Evolutionary conservation across 2,329 filamentous ascomycete species (phyloP), one percentile per base, ranked within the genome.

Genomic region (Talaromyces sp.): DNA sequence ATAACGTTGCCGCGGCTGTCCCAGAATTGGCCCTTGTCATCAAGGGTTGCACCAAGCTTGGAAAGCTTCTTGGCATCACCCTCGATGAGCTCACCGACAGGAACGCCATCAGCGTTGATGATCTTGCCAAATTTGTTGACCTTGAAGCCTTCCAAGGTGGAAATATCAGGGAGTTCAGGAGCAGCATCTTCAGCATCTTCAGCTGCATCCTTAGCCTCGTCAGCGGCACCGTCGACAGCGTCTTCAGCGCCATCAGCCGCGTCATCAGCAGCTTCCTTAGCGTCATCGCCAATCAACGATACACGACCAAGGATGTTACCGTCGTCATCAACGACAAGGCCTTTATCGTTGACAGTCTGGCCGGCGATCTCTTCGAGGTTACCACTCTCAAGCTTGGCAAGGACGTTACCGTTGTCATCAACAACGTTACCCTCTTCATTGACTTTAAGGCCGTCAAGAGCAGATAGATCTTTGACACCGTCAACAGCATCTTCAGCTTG

Each of bases 1-100:
- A 88, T 81, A 66, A 88, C 80, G 48, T 86, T 86, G 50, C 86
- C 86, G 52, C 85, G 82, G 71, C 82, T 85, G 71, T 87, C 86
- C 69, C 87, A 80, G 62, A 88, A 84, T 69, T 88, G 86, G 21
- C 86, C 86, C 73, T 87, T 80, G 64, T 81, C 82, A 66, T 88
- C 87, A 25, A 76, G 72, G 16, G 69, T 67, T 21, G 67, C 69
- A 9, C 77, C 77, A 21, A 74, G 66, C 54, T 75, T 75, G 54
- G 75, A 69, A 67, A 86, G 78, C 73, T 87, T 88, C 77, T 87
- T 87, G 63, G 86, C 82, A 18, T 87, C 84, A 66, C 86, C 88
- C 65, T 87, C 84, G 14, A 81, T 74, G 12, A 88, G 73, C 59
- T 88, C 83, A 46, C 87, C 87, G 50, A 83, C 72, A 1, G 81